Percentiles rank a stretch among this genome's conserved stretches.
phyloP scores from a whole-genome alignment of 805 yeast genomes.

The Wickerhamomyces ciferrii region DNA sequence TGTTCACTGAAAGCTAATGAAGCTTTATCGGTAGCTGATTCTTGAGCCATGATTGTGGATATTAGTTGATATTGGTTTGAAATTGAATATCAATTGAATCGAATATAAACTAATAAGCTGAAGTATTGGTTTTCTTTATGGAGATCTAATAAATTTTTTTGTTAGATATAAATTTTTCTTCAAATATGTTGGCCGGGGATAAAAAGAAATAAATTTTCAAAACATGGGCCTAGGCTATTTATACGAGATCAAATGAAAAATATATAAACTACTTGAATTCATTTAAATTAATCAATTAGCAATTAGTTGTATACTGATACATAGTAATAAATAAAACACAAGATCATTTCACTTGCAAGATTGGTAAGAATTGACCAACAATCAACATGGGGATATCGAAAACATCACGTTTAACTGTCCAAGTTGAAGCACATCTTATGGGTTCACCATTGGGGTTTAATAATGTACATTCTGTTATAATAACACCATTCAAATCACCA shows the following conservation, averaged over 20 bases:
- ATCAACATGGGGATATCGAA: slow-evolving; percentile 83
- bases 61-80: too few species aligned
- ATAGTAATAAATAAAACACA: too few species aligned
- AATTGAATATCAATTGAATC: too few species aligned
- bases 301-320: too few species aligned
- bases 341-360: slow-evolving; percentile 29
- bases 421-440: slow-evolving; percentile 69
- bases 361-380: slow-evolving; percentile 76
- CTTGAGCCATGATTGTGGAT: slow-evolving; percentile 17
- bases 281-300: too few species aligned
- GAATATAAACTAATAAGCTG: too few species aligned
- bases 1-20: slow-evolving; percentile 72
- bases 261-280: too few species aligned
- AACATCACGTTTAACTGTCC: slow-evolving; percentile 82
- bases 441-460: slow-evolving; percentile 29
- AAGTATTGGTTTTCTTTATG: not conserved
- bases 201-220: not conserved
- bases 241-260: too few species aligned
- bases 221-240: too few species aligned
- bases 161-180: not conserved
- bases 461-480: slow-evolving; percentile 33
- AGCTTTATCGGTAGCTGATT: slow-evolving; percentile 64
- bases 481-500: slow-evolving; percentile 32
- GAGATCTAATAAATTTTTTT: not conserved
- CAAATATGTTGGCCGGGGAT: not conserved